Percentiles rank a stretch among this genome's conserved stretches.
These are phyloP conservation scores for Pythium rhizo-oryzae DNA, from an alignment of 352 stramenopile genomes.

Conservation along the genomic window DNA sequence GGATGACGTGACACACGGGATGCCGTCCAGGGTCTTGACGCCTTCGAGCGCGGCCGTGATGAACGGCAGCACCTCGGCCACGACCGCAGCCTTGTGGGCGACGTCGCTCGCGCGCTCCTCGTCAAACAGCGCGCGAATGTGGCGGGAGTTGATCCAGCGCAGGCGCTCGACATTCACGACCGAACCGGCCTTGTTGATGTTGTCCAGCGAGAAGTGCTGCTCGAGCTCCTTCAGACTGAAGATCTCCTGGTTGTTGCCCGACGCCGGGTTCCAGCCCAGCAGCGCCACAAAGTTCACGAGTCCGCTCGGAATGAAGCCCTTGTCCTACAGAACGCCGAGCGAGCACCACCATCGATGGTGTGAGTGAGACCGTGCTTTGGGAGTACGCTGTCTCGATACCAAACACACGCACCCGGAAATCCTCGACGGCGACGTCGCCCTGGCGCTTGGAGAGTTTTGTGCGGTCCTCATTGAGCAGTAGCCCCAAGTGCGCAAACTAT, in stretches of 20 bases:
- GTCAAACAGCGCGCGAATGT: conserved; percentile 79
- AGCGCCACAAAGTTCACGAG: conserved; percentile 98
- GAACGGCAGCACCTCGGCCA: conserved; percentile 72
- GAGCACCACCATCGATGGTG: no score
- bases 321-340: conserved; percentile 65
- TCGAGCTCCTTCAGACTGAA: conserved; percentile 94
- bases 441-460: conserved; percentile 99
- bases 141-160: conserved; percentile 89
- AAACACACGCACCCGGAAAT: conserved; percentile 92
- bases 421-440: conserved; percentile 96
- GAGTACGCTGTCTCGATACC: no score
- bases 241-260: conserved; percentile 97
- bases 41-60: conserved; percentile 50
- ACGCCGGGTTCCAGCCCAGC: conserved; percentile 96
- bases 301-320: conserved; percentile 95
- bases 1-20: conserved; percentile 25
- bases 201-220: conserved; percentile 82
- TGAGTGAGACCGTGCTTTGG: no score
- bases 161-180: conserved; percentile 88
- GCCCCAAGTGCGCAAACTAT: conserved; percentile 89
- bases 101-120: conserved; percentile 40
- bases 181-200: conserved; percentile 88
- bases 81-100: conserved; percentile 45
- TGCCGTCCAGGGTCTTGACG: conserved; percentile 29
- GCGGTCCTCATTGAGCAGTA: conserved; percentile 97